These are phyloP conservation scores for Hanseniaspora clermontiae DNA, from an alignment of 805 yeast species.

Conservation along the genomic window DNA sequence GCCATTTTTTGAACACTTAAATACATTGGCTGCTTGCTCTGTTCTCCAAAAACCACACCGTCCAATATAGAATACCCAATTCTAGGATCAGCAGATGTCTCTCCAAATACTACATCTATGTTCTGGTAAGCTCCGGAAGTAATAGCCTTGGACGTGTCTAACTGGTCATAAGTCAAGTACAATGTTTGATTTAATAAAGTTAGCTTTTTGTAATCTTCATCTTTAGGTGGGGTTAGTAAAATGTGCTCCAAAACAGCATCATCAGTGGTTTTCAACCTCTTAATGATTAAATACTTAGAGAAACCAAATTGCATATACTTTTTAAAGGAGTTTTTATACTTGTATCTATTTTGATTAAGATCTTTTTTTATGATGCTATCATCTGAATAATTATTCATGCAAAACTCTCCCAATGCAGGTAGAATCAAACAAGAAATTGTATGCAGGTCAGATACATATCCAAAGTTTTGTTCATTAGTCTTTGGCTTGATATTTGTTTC, in stretches of 20 bases:
- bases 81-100: constrained; percentile 64
- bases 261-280: background rate
- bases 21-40: constrained; percentile 17
- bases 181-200: background rate
- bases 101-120: constrained; percentile 60
- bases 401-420: constrained; percentile 2
- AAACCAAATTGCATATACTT: constrained; percentile 8
- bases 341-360: background rate
- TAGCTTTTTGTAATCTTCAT: background rate
- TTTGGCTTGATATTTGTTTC: constrained; percentile 2
- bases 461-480: background rate
- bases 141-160: background rate
- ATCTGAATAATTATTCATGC: background rate
- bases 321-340: constrained; percentile 6
- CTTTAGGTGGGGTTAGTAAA: background rate
- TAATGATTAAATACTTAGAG: background rate
- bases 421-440: constrained; percentile 1
- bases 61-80: constrained; percentile 45
- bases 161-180: background rate
- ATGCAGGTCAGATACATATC: constrained; percentile 1
- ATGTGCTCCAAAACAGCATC: background rate
- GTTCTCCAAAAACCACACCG: constrained; percentile 14
- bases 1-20: constrained; percentile 20
- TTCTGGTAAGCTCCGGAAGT: constrained; percentile 30
- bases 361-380: constrained; percentile 1